Base-by-base conservation (phyloP, 306 rosid species). In the Amphicarpaea edgeworthii region DNA sequence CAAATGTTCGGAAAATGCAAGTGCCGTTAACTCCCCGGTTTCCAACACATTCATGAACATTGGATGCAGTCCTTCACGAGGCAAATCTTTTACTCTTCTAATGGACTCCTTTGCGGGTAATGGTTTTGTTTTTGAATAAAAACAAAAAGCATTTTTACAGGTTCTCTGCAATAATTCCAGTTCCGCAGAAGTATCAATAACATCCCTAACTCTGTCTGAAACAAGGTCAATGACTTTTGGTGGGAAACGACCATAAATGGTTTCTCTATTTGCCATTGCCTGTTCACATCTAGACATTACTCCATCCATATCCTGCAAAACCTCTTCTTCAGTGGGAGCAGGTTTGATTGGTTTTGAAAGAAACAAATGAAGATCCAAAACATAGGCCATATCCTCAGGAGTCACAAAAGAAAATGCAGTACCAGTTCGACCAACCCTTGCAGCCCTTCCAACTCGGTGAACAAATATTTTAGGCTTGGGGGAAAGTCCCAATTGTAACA, bases 401-500 rank as follows among this genome's bases (percentile, higher is more conserved):
- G 97, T 92, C 84, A 94, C 67, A 71, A 94, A 89, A 73, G 98
- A 94, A 86, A 86, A 94, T 0, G 98, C 96, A 16, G 96, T 81
- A 54, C 98, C 98, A 61, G 90, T 92, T 10, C 97, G 87, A 79
- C 97, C 98, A 11, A 95, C 97, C 80, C 98, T 94, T 51, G 97
- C 98, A 63, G 83, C 98, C 82, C 97, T 90, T 66, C 98, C 97
- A 41, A 95, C 98, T 47, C 97, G 91, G 82, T 95, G 98, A 68
- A 92, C 89, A 43, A 92, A 95, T 69, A 95, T 86, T 85, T 95
- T 95, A 68, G 97, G 98, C 83, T 85, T 90, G 96, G 88, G 21
- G 98, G 96, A 2, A 95, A 95, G 87, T 95, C 98, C 98, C 97
- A 92, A 72, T 95, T 92, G 84, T n/a, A n/a, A n/a, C n/a, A n/a